phyloP scores from a whole-genome alignment of 2,329 filamentous ascomycete genomes.

The Nemania diffusa region DNA sequence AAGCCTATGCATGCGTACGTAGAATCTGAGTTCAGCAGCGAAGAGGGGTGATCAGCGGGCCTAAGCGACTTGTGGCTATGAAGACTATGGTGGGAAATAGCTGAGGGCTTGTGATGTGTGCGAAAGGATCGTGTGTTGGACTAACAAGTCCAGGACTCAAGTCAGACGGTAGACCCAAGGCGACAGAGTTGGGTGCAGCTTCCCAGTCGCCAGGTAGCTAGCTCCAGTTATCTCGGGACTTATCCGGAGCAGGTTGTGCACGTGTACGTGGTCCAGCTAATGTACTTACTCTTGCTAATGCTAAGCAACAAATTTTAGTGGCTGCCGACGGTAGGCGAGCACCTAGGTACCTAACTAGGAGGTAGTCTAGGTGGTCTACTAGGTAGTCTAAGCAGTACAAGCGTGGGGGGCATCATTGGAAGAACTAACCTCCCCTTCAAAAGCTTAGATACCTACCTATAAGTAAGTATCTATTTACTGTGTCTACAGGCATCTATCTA shows the following conservation, averaged over 20 bases:
- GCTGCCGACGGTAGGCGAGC: no score
- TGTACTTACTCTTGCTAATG: no score
- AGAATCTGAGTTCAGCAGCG: neutral
- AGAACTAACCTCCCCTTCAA: no score
- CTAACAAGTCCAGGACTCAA: conserved; percentile 20
- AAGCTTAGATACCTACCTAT: no score
- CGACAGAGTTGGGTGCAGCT: neutral
- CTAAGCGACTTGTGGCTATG: conserved; percentile 1
- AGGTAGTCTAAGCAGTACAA: no score
- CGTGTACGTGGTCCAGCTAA: no score
- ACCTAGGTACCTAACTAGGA: no score
- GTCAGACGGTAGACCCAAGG: conserved; percentile 27
- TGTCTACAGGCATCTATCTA: no score
- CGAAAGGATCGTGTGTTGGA: conserved; percentile 23
- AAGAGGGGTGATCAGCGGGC: neutral
- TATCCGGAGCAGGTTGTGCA: conserved; percentile 28
- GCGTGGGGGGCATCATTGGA: no score
- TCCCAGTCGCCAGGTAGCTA: neutral
- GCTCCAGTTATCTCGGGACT: conserved; percentile 22
- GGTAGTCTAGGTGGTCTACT: no score
- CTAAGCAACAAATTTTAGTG: no score
- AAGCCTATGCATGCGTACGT: neutral
- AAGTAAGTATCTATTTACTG: no score
- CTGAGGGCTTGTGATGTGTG: conserved; percentile 19
- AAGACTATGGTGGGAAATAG: conserved; percentile 19